Evolutionary conservation across 2,329 filamentous ascomycete species (phyloP), one percentile per base, ranked within the genome.

Genomic region (Claviceps arundinis): DNA sequence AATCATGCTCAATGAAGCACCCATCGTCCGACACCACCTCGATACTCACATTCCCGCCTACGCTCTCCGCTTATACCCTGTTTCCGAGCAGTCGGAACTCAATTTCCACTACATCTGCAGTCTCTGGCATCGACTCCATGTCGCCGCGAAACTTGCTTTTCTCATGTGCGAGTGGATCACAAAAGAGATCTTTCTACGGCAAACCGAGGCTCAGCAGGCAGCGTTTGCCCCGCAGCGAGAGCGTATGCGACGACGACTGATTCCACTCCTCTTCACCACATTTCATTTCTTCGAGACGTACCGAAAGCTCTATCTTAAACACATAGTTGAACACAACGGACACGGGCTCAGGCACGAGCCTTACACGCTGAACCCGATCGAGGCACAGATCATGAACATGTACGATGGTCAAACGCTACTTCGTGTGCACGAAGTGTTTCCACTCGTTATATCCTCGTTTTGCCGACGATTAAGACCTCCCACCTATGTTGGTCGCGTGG

Each of bases 281-380:
- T 84, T 84, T 57, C 81, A 84, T 62, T 84, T 84, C 60, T 84
- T 84, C 61, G 81, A 84, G 61, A 80, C 72, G 1, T 83, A 82
- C 60, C 76, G 81, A 53, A 73, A 71, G 41, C 67, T 81, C 2
- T 79, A 84, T 57, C 63, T 82, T 7, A 66, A 78, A 57, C 77
- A 79, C 55, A 71, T 84, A 24, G 66, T 69, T 48, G 69, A 77
- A 47, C 70, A 79, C 52, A 67, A 66, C 41, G 74, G 76, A 13
- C 68, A 74, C 48, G 77, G 79, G 5, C 58, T 84, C 46, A 65
- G 66, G 42, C 69, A 62, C 43, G 70, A 73, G 51, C 75, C 80
- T 0, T 82, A 78, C 57, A 83, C 80, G 0, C 54, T 78, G 42
- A 82, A 84, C 57, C 81, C 81, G 0, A 80, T 84, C 56, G 81